A percentile compares a stretch with the other conserved stretches of the same genome.
Conservation (phyloP, 1,284 basidiomycete genomes). For the Pascua sp. region DNA sequence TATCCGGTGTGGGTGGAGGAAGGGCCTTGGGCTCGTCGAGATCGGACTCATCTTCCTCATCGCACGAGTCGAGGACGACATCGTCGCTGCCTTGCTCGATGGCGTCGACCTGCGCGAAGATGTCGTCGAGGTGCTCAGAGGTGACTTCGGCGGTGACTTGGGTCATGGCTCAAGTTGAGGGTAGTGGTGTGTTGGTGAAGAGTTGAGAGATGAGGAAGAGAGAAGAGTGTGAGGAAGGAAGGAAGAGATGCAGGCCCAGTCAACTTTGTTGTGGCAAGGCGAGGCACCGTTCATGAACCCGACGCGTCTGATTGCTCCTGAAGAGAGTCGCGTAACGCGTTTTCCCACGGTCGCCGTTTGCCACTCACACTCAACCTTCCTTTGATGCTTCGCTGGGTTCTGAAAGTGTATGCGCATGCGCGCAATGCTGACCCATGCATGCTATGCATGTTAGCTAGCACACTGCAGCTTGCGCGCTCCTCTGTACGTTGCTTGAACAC, state of each 20-base stretch:
- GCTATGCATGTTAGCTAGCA: no score
- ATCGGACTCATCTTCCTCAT: constrained; percentile 18
- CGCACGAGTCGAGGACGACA: constrained; percentile 17
- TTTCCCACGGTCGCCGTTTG: constrained; percentile 7
- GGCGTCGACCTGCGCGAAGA: constrained; percentile 17
- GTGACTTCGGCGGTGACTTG: constrained; percentile 3
- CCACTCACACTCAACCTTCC: neutral
- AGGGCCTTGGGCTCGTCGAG: constrained; percentile 15
- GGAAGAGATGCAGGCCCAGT: neutral
- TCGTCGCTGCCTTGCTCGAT: constrained; percentile 6
- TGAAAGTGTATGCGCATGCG: no score
- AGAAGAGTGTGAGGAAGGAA: constrained; percentile 2
- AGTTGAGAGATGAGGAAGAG: constrained; percentile 6
- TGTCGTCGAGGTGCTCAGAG: constrained; percentile 15
- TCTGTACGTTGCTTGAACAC: no score
- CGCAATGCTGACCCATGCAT: no score
- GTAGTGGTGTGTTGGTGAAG: constrained; percentile 12
- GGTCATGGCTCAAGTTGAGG: neutral
- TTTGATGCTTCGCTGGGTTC: no score
- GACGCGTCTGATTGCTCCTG: constrained; percentile 2
- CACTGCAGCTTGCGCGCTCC: no score
- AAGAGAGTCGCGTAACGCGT: constrained; percentile 14
- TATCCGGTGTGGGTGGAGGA: neutral
- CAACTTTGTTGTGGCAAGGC: no score
- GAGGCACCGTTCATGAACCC: neutral